Evolutionary conservation across 768 basidiomycete genomes (phyloP).

Genomic region (Plicaturopsis crispa): DNA sequence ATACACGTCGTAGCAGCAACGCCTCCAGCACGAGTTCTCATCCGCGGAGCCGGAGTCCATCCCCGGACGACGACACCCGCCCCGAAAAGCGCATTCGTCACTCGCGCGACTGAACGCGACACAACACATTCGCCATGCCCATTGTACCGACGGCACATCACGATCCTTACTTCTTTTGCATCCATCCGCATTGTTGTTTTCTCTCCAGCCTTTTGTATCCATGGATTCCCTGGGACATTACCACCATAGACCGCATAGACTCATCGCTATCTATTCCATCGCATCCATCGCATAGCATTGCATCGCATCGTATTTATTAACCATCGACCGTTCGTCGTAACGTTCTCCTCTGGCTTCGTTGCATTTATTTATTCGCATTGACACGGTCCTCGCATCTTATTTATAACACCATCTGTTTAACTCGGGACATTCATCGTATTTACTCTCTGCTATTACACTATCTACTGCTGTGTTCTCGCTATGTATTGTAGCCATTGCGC

Average conservation of each 20-base stretch:
- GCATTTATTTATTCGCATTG: neutral
- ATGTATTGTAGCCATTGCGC: too few relatives aligned
- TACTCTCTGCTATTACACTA: slow-evolving; percentile 1
- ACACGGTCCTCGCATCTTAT: neutral
- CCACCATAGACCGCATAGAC: too few relatives aligned
- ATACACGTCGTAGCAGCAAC: slow-evolving; percentile 18
- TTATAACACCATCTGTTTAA: slow-evolving; percentile 2
- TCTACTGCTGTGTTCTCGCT: neutral
- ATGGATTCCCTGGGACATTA: too few relatives aligned
- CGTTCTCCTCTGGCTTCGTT: neutral
- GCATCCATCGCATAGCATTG: too few relatives aligned
- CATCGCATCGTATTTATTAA: too few relatives aligned
- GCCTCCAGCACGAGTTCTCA: slow-evolving; percentile 29
- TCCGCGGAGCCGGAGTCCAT: slow-evolving; percentile 33
- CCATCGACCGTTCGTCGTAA: too few relatives aligned
- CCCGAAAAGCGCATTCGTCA: slow-evolving; percentile 27
- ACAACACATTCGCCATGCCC: neutral
- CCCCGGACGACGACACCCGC: slow-evolving; percentile 25
- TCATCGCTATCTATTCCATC: too few relatives aligned
- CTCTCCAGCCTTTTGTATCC: neutral
- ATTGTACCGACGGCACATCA: neutral
- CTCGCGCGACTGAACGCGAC: slow-evolving; percentile 11
- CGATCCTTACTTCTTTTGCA: neutral
- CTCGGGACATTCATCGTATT: neutral
- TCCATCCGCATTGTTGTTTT: neutral